These are phyloP conservation scores for Aspergillus sp. DNA, from an alignment of 2,329 filamentous ascomycete genomes.

Conservation along the genomic window DNA sequence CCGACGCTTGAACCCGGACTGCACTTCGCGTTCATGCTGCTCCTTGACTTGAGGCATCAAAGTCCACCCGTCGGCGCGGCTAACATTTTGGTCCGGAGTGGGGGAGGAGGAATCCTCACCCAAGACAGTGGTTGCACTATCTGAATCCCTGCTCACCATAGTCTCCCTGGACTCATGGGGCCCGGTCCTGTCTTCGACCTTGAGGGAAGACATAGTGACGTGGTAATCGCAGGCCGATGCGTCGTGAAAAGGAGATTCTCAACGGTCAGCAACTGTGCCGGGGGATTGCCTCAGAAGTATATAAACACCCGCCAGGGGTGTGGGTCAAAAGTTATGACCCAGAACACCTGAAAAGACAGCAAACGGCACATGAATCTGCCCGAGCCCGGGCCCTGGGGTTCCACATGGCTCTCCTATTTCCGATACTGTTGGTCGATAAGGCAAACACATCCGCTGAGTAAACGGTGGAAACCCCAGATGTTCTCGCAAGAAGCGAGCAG, in stretches of 20 bases:
- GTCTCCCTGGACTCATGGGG: conserved; percentile 8
- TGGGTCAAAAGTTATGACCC: conserved; percentile 1
- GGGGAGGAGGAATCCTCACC: conserved; percentile 24
- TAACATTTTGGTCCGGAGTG: conserved; percentile 10
- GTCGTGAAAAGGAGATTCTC: neutral
- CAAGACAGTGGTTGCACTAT: conserved; percentile 28
- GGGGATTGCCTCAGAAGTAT: conserved; percentile 8
- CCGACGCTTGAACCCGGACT: conserved; percentile 49
- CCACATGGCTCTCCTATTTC: conserved; percentile 9
- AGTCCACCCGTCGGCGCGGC: conserved; percentile 46
- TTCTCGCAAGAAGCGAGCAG: neutral
- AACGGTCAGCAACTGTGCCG: neutral
- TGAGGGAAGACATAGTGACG: conserved; percentile 7
- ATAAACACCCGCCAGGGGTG: conserved; percentile 9
- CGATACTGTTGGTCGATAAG: neutral
- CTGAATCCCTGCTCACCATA: conserved; percentile 25
- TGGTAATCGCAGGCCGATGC: neutral
- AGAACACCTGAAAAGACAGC: neutral
- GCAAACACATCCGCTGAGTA: conserved; percentile 8
- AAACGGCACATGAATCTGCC: neutral
- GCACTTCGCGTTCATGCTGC: conserved; percentile 44
- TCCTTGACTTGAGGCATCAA: conserved; percentile 52
- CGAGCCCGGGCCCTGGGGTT: conserved; percentile 7
- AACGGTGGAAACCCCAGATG: neutral
- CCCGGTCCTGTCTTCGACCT: conserved; percentile 14